Base-by-base conservation (phyloP, 1,284 basidiomycete species). In the Irpex lacteus region DNA sequence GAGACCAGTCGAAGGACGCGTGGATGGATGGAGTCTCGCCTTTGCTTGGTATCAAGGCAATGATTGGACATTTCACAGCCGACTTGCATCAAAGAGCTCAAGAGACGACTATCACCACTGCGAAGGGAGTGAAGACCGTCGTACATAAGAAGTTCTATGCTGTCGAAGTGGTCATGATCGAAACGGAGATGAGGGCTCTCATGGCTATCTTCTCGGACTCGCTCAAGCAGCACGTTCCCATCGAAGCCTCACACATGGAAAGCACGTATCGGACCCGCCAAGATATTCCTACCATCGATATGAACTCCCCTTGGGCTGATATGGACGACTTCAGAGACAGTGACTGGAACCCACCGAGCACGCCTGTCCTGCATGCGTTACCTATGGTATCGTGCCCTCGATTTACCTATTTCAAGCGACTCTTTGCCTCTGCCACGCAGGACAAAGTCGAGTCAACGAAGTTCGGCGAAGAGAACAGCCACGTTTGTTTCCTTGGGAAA, bases 41-140 rank as follows among this genome's bases (percentile, higher is more conserved):
- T 5, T 90, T 89, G 72, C 83, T 98, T 52, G 96, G 96, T 2
- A 78, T 90, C 34, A 98, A 98, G 76, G 91, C 89, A 6, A 84
- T 90, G 67, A 85, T 97, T 49, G 88, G 89, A 52, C 85, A 88
- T 40, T 90, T 98, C 74, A 89, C 92, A 68, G 91, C 92, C 47
- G 97, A 98, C 73, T 84, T 98, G 78, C 97, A 98, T 74, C 96
- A 98, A 76, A 85, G 96, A 62, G 91, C 94, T 68, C 91, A 97
- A 75, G 95, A 97, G 77, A 80, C 81, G 18, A 82, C 83, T 0
- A 81, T 85, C 5, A 78, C 81, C 13, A 85, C 82, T 4, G 75
- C 78, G 60, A 70, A 80, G 61, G 80, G 82, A 5, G 76, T 81
- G 49, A 90, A 90, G 74, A 80, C 82, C 1, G 77, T 86, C 15